phyloP scores from a whole-genome alignment of 2,329 filamentous ascomycete species.

The Exophiala calicioides region DNA sequence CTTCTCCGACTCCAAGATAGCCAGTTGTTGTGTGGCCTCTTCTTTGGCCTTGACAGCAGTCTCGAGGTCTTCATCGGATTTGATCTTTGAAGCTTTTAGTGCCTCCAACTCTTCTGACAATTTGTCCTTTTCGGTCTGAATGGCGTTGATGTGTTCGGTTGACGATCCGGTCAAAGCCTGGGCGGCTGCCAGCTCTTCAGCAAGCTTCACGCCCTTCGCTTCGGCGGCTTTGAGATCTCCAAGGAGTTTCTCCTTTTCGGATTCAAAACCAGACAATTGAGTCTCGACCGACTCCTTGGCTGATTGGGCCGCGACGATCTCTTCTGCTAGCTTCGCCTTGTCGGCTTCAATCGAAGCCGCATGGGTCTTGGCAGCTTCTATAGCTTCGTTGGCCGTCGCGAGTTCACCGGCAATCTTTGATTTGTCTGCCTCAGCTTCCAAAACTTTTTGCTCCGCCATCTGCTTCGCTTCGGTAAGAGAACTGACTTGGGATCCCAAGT shows the following conservation, averaged over 20 bases:
- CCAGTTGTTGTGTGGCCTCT: too few species aligned
- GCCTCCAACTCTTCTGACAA: slow-evolving; percentile 3
- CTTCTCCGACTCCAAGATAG: slow-evolving; percentile 9
- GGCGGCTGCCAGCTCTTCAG: slow-evolving; percentile 2
- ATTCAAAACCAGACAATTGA: slow-evolving; percentile 40
- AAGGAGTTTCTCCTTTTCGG: slow-evolving; percentile 12
- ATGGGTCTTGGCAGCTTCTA: slow-evolving; percentile 60
- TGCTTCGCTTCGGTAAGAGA: slow-evolving; percentile 44
- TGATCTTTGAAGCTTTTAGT: slow-evolving; percentile 1
- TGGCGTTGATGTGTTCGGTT: too few species aligned
- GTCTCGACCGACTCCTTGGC: slow-evolving; percentile 54
- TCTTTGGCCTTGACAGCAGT: slow-evolving; percentile 5
- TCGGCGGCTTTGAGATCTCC: slow-evolving; percentile 3
- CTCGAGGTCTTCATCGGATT: slow-evolving; percentile 2
- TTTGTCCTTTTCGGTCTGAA: too few species aligned
- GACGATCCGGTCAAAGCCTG: not conserved
- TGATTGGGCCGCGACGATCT: not conserved
- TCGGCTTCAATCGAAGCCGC: slow-evolving; percentile 13
- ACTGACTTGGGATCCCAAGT: slow-evolving; percentile 8
- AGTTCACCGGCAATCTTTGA: slow-evolving; percentile 5
- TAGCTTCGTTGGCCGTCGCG: not conserved
- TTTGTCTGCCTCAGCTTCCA: slow-evolving; percentile 17
- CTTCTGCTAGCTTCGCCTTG: slow-evolving; percentile 11
- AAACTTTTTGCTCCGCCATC: not conserved
- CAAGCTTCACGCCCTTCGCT: slow-evolving; percentile 1